Evolutionary conservation across 805 yeast genomes (phyloP).

Genomic region (Kodamaea neixiangensis): DNA sequence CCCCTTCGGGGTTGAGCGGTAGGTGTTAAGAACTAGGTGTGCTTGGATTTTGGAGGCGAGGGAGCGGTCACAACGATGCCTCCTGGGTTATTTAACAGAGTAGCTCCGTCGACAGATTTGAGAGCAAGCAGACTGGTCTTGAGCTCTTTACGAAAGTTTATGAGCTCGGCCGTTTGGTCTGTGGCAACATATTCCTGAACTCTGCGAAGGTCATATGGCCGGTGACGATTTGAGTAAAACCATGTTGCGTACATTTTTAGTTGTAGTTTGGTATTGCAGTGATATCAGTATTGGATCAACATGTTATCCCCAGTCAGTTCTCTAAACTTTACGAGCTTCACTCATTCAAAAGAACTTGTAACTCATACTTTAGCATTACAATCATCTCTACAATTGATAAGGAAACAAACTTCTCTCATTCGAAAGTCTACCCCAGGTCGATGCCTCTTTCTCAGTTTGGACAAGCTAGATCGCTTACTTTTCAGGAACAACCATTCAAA

Average conservation of each 20-base stretch:
- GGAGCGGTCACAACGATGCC: constrained; percentile 18
- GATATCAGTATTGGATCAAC: too few species aligned
- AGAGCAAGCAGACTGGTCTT: constrained; percentile 66
- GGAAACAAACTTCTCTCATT: too few species aligned
- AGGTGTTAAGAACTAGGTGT: constrained; percentile 20
- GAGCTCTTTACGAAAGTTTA: constrained; percentile 53
- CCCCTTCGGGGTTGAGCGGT: constrained; percentile 57
- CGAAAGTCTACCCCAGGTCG: too few species aligned
- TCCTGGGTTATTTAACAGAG: constrained; percentile 63
- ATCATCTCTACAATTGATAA: too few species aligned
- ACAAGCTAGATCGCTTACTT: too few species aligned
- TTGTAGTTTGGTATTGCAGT: neutral
- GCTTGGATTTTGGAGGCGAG: constrained; percentile 15
- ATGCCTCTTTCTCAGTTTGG: too few species aligned
- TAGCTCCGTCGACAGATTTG: constrained; percentile 98
- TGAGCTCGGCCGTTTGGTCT: constrained; percentile 68
- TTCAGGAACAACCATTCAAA: too few species aligned
- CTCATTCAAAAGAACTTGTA: too few species aligned
- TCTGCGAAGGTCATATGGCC: constrained; percentile 92
- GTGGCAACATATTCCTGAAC: constrained; percentile 99
- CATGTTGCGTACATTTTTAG: constrained; percentile 89
- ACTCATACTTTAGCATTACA: too few species aligned
- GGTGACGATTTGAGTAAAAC: constrained; percentile 99
- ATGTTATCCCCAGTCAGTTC: too few species aligned
- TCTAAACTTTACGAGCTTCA: too few species aligned